phyloP scores from a whole-genome alignment of 371 early-diverging fungal genomes.

The Synchytrium microbalum region DNA sequence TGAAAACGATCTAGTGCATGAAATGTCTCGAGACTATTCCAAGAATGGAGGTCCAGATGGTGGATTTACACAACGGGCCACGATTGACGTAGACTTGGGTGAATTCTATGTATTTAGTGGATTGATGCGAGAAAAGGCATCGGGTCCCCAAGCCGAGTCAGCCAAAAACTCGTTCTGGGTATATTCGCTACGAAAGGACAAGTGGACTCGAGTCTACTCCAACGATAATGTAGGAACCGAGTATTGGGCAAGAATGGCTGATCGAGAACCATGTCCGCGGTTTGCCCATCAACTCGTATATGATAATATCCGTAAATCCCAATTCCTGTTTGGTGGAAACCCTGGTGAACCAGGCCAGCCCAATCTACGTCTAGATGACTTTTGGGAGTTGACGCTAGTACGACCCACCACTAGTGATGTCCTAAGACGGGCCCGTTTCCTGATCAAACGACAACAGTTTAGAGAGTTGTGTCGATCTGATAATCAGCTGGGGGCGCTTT shows the following conservation, averaged over 20 bases:
- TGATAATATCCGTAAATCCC: constrained; percentile 47
- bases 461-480: constrained; percentile 47
- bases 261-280: constrained; percentile 65
- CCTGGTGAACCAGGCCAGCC: constrained; percentile 55
- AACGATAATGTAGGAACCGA: constrained; percentile 46
- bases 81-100: constrained; percentile 61
- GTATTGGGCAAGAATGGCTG: constrained; percentile 39
- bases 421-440: constrained; percentile 49
- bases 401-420: constrained; percentile 55
- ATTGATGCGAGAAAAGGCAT: constrained; percentile 44
- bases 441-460: constrained; percentile 60
- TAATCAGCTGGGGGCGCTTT: constrained; percentile 41
- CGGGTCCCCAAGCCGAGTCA: constrained; percentile 34
- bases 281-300: constrained; percentile 84
- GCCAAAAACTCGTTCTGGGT: constrained; percentile 71
- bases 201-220: constrained; percentile 70
- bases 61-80: constrained; percentile 79
- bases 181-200: constrained; percentile 49
- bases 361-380: constrained; percentile 65
- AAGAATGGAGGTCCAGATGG: constrained; percentile 66
- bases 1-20: constrained; percentile 58
- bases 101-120: constrained; percentile 82
- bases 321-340: constrained; percentile 86
- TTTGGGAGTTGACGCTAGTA: constrained; percentile 68
- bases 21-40: constrained; percentile 60